These are phyloP conservation scores for Trypanosoma rangeli DNA, from an alignment of 208 protist species.

Conservation along the genomic window DNA sequence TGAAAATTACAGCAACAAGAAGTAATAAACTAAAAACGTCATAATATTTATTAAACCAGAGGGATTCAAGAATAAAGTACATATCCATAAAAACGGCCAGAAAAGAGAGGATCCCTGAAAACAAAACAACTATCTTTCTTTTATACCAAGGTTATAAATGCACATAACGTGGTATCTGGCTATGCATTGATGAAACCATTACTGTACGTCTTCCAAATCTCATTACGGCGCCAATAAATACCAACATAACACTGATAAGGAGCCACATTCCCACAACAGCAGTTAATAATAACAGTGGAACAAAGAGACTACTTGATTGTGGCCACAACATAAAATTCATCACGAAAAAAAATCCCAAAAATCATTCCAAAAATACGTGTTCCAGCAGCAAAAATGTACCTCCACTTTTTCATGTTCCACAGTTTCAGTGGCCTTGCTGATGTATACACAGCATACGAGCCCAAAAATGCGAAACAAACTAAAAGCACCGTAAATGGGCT, in stretches of 20 bases:
- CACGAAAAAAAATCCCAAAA: slow-evolving; percentile 40
- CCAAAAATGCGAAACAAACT: slow-evolving; percentile 40
- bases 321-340: slow-evolving; percentile 42
- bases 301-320: slow-evolving; percentile 28
- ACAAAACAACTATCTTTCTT: slow-evolving; percentile 43
- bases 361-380: slow-evolving; percentile 34
- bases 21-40: slow-evolving; percentile 96
- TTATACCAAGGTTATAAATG: slow-evolving; percentile 71
- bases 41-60: slow-evolving; percentile 93
- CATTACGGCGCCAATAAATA: slow-evolving; percentile 87
- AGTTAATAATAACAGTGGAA: slow-evolving; percentile 62
- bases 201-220: slow-evolving; percentile 83
- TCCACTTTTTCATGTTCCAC: slow-evolving; percentile 60
- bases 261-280: slow-evolving; percentile 74
- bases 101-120: slow-evolving; percentile 94
- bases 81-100: slow-evolving; percentile 97
- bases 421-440: slow-evolving; percentile 75
- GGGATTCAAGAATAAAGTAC: slow-evolving; percentile 94
- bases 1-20: slow-evolving; percentile 93
- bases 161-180: slow-evolving; percentile 95
- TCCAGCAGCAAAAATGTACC: slow-evolving; percentile 57
- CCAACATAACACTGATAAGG: slow-evolving; percentile 93
- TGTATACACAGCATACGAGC: slow-evolving; percentile 78
- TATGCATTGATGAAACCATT: slow-evolving; percentile 78
- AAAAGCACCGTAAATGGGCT: slow-evolving; percentile 76